A percentile compares a stretch with the other conserved stretches of the same genome.
Evolutionary conservation across 257 asterid genomes (phyloP).

Genomic region (Gynochthodes officinalis): DNA sequence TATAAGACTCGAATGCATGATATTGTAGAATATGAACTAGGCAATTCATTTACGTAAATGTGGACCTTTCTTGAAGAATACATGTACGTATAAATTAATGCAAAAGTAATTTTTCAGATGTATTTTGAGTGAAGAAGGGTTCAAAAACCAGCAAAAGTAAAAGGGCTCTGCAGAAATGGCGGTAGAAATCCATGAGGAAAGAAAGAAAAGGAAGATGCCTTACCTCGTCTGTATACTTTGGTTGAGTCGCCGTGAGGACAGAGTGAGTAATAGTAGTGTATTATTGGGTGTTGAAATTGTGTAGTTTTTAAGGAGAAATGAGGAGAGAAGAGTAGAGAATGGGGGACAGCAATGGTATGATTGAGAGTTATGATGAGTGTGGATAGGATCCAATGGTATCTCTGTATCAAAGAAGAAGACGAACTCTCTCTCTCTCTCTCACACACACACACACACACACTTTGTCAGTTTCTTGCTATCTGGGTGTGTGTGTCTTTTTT

Average conservation of each 20-base stretch:
- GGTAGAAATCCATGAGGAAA: neutral
- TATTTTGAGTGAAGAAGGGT: neutral
- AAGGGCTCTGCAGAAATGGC: neutral
- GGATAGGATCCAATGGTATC: constrained; percentile 19
- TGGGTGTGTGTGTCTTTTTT: neutral
- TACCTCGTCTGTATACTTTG: neutral
- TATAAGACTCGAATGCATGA: no score
- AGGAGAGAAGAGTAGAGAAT: no score
- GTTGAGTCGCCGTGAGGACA: neutral
- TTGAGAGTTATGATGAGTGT: neutral
- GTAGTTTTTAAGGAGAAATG: neutral
- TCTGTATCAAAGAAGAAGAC: neutral
- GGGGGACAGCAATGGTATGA: neutral
- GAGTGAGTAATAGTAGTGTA: no score
- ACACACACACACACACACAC: neutral
- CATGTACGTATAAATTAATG: neutral
- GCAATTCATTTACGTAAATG: neutral
- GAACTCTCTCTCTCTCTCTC: no score
- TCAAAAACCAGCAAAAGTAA: neutral
- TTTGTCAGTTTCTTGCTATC: neutral
- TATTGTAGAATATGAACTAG: no score
- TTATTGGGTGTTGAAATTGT: neutral
- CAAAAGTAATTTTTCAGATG: neutral
- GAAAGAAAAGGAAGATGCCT: constrained; percentile 11
- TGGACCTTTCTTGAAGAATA: neutral